Base-by-base conservation (phyloP, 768 basidiomycete species). In the Tylopilus rubrobrunneus region DNA sequence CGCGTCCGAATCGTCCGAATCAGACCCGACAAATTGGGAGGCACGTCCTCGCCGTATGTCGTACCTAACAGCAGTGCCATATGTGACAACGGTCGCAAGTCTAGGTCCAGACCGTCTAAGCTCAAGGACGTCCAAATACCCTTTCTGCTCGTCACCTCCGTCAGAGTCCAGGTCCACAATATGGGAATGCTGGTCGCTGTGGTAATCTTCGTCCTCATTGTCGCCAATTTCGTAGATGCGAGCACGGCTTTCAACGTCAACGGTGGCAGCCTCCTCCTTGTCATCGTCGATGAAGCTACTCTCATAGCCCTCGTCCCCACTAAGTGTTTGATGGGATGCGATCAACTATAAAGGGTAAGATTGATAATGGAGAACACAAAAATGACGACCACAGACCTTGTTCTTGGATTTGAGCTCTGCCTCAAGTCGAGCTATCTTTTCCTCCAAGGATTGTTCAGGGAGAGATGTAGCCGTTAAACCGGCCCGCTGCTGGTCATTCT, bases 241-340 rank as follows among this genome's bases (percentile, higher is more conserved):
- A 14, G 57, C 53, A 7, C 42, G 40, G 5, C 55, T 55, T 41
- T 47, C 33, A 40, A 34, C 2, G 7, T 31, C 36, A n/a, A n/a
- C 39, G 17, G n/a, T 39, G n/a, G n/a, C n/a, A 19, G 11, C 45
- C 19, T 47, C 48, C 14, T 61, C 68, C 17, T 72, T 72, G 25
- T 57, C 71, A 41, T 83, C 82, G 40, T 82, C 81, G 47, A 84
- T 82, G 59, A 84, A 84, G 63, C 81, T 81, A 56, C 74, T 73
- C 55, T 79, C 79, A 47, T 81, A 82, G 12, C 64, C 74, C 17
- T 70, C 75, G 0, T 75, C 74, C 2, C 60, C 73, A 5, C 60
- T 62, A 23, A 83, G 71, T 9, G 71, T 60, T 70, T 84, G 75
- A 57, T 89, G 83, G 56, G 74, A 74, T 21, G 71, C 60, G 39